A percentile compares a stretch with the other conserved stretches of the same genome.
Evolutionary conservation across 768 basidiomycete species (phyloP).

Genomic region (Podaxis carcinomalis): DNA sequence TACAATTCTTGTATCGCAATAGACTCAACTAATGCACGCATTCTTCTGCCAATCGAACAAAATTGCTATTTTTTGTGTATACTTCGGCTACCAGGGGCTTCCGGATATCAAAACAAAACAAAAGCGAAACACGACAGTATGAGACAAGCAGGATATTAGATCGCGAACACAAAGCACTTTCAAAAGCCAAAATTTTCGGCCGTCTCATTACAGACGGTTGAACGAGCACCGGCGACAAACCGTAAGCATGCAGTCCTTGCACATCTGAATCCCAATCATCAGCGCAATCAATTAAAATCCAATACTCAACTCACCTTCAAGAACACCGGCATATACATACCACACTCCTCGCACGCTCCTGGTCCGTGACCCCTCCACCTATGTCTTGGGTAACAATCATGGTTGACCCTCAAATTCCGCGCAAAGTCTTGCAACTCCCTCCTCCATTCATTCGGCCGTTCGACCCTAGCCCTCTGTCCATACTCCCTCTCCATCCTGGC

Average conservation of each 20-base stretch:
- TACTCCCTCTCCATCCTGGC: slow-evolving; percentile 40
- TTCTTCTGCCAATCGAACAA: background rate
- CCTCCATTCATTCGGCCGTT: slow-evolving; percentile 26
- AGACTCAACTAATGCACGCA: background rate
- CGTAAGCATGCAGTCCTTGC: slow-evolving; percentile 13
- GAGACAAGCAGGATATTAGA: background rate
- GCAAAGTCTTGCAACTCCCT: slow-evolving; percentile 28
- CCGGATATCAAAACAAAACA: background rate
- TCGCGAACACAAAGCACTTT: background rate
- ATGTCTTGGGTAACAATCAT: slow-evolving; percentile 42
- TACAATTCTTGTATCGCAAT: background rate
- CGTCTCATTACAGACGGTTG: slow-evolving; percentile 6
- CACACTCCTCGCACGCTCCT: slow-evolving; percentile 44
- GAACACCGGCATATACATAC: slow-evolving; percentile 33
- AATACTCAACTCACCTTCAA: slow-evolving; percentile 39
- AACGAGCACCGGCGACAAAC: slow-evolving; percentile 14
- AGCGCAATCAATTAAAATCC: background rate
- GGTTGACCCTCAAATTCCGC: slow-evolving; percentile 41
- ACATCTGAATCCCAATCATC: slow-evolving; percentile 7
- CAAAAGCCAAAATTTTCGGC: background rate
- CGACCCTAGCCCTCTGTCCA: slow-evolving; percentile 17
- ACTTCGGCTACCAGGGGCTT: background rate
- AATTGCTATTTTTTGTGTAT: background rate
- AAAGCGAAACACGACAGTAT: background rate
- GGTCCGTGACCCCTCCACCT: slow-evolving; percentile 44